Base-by-base conservation (phyloP, 768 basidiomycete genomes). In the Russula ochroleuca region DNA sequence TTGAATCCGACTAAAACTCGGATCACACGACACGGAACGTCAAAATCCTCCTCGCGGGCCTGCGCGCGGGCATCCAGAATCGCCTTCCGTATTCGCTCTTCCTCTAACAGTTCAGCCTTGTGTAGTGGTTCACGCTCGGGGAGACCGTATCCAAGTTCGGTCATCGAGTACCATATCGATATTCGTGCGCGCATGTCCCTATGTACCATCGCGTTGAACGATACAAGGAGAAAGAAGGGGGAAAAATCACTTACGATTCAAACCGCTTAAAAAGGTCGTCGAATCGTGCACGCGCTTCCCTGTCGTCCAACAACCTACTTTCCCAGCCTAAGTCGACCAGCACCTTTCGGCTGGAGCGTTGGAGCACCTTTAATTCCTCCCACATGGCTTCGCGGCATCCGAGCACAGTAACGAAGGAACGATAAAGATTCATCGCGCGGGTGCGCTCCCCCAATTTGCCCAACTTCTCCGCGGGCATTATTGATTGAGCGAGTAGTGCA, bases 301-400 rank as follows among this genome's bases (percentile, higher is more conserved):
- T 51, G 23, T 68, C 67, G n/a, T 67, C 66, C n/a, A 65, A 5
- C 28, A 11, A 17, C 40, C 50, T 61, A 65, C 81, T 84, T 37
- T 87, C 85, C 87, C 87, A 89, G n/a, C 87, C 87, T 69, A 83
- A 79, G 17, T 78, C 79, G 59, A 75, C 71, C 31, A 88, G 73
- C 62, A 83, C 80, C 7, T 78, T 76, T 51, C 77, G 80, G 59
- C 80, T 76, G 68, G 86, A 86, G 56, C 83, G 77, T 72, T 86
- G 78, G 64, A 82, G 79, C 65, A 85, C 82, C 67, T 81, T 80
- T 54, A 89, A 77, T 59, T 87, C 86, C 65, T 88, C 87, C 86
- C 87, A 89, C 85, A 89, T 87, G 33, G 85, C 82, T 69, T 88
- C 87, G 71, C 85, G 82, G 67, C 85, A 86, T 14, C 84, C 85